A percentile compares a stretch with the other conserved stretches of the same genome.
phyloP scores from a whole-genome alignment of 768 basidiomycete genomes.

The Paxillus ammoniavirescens region DNA sequence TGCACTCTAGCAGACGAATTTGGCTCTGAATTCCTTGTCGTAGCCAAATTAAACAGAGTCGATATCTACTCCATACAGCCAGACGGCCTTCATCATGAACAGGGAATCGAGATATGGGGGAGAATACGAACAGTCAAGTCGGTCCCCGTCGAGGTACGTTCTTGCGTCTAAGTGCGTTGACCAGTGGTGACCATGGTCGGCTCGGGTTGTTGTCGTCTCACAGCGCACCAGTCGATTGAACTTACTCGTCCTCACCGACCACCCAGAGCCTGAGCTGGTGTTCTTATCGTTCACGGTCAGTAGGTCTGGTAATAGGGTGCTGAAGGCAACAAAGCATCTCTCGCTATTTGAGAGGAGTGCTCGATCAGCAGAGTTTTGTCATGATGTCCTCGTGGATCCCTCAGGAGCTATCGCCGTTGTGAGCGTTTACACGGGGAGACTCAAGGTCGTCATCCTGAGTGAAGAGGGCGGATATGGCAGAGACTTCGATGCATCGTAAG shows the following conservation, averaged over 20 bases:
- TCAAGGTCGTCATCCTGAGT: slow-evolving; percentile 57
- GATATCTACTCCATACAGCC: slow-evolving; percentile 66
- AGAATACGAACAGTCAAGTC: slow-evolving; percentile 55
- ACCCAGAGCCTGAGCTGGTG: slow-evolving; percentile 72
- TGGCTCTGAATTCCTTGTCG: slow-evolving; percentile 60
- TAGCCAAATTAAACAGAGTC: slow-evolving; percentile 64
- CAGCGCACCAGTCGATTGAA: slow-evolving; percentile 36
- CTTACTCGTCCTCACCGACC: slow-evolving; percentile 69
- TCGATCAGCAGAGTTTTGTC: slow-evolving; percentile 71
- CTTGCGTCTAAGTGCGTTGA: neutral
- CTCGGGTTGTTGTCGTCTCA: slow-evolving; percentile 4
- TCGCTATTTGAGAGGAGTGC: slow-evolving; percentile 55
- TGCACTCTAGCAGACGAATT: slow-evolving; percentile 53
- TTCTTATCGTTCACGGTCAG: slow-evolving; percentile 53
- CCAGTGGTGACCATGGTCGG: slow-evolving; percentile 5
- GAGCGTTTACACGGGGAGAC: slow-evolving; percentile 66
- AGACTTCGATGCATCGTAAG: slow-evolving; percentile 67
- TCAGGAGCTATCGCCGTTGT: slow-evolving; percentile 59
- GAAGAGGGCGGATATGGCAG: slow-evolving; percentile 51
- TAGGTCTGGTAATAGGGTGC: slow-evolving; percentile 26
- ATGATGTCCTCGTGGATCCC: slow-evolving; percentile 64
- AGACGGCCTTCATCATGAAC: slow-evolving; percentile 60
- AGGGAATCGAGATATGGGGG: slow-evolving; percentile 67
- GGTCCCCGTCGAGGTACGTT: slow-evolving; percentile 52
- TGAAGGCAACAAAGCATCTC: slow-evolving; percentile 45